phyloP scores from a whole-genome alignment of 2,329 filamentous ascomycete genomes.

The Beauveria australis region DNA sequence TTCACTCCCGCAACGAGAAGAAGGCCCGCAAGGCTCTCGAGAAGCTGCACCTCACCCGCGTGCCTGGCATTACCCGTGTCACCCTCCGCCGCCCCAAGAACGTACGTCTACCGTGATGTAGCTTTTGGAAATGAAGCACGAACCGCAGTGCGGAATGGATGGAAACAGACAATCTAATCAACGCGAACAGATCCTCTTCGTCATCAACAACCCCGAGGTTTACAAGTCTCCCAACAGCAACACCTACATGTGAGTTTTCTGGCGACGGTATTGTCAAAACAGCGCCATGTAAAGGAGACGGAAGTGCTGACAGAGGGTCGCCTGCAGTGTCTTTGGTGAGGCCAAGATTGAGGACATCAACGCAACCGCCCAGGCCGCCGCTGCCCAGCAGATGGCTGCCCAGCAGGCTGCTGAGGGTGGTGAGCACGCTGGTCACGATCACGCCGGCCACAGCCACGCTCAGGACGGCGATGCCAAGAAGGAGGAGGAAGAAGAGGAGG shows the following conservation, averaged over 20 bases:
- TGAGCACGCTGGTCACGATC: constrained; percentile 65
- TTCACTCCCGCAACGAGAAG: constrained; percentile 99
- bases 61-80: constrained; percentile 95
- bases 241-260: constrained; percentile 85
- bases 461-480: constrained; percentile 60
- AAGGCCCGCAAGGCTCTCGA: constrained; percentile 99
- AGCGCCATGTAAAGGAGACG: not conserved
- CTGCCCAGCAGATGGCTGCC: constrained; percentile 87
- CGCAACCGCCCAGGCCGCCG: constrained; percentile 92
- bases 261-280: not conserved
- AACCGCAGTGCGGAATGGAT: not conserved
- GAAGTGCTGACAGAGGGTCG: constrained; percentile 1
- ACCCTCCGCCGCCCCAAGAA: constrained; percentile 98
- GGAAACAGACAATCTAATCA: not conserved
- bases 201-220: constrained; percentile 99
- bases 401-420: constrained; percentile 56
- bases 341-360: constrained; percentile 99
- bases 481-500: constrained; percentile 67
- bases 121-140: not conserved
- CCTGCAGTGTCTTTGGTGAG: constrained; percentile 87
- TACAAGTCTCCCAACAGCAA: constrained; percentile 99
- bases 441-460: constrained; percentile 59
- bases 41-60: constrained; percentile 94
- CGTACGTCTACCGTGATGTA: constrained; percentile 51
- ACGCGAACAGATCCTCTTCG: constrained; percentile 77